Percentiles rank a stretch among this genome's conserved stretches.
Evolutionary conservation across 441 rosid species (phyloP).

Genomic region (Populus trichocarpa): DNA sequence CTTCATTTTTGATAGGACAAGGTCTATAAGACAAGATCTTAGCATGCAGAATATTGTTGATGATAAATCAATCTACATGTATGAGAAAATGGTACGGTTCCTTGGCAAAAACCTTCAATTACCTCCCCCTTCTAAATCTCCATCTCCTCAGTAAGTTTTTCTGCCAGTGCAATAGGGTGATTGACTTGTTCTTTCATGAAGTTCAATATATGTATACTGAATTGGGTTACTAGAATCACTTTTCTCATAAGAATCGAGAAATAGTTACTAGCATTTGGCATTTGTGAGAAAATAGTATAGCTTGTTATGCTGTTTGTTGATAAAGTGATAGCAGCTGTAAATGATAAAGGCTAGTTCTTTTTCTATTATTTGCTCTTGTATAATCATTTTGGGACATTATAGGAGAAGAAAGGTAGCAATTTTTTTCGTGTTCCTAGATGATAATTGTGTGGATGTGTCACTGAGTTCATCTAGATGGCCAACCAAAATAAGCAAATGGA

Average conservation of each 20-base stretch:
- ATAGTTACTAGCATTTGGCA: neutral
- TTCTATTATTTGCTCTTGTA: neutral
- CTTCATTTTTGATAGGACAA: slow-evolving; percentile 85
- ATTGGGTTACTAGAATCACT: neutral
- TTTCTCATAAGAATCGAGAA: neutral
- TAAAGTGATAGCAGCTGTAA: neutral
- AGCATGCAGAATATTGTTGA: slow-evolving; percentile 76
- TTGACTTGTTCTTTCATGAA: neutral
- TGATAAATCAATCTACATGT: slow-evolving; percentile 59
- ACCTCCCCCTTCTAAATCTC: neutral
- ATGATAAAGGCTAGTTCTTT: neutral
- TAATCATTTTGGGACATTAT: neutral
- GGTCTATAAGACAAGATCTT: slow-evolving; percentile 92
- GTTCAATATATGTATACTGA: neutral
- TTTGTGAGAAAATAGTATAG: neutral
- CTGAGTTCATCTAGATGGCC: neutral
- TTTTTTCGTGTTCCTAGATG: neutral
- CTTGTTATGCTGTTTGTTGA: neutral
- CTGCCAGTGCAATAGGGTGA: neutral
- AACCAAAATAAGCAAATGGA: neutral
- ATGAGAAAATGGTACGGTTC: slow-evolving; percentile 71
- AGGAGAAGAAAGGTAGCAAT: neutral
- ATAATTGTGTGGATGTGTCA: neutral
- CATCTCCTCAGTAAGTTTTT: neutral
- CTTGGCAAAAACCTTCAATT: slow-evolving; percentile 15